Percentiles rank a stretch among this genome's conserved stretches.
phyloP scores from a whole-genome alignment of 352 stramenopile genomes.

The Pilasporangium apinafurcum region DNA sequence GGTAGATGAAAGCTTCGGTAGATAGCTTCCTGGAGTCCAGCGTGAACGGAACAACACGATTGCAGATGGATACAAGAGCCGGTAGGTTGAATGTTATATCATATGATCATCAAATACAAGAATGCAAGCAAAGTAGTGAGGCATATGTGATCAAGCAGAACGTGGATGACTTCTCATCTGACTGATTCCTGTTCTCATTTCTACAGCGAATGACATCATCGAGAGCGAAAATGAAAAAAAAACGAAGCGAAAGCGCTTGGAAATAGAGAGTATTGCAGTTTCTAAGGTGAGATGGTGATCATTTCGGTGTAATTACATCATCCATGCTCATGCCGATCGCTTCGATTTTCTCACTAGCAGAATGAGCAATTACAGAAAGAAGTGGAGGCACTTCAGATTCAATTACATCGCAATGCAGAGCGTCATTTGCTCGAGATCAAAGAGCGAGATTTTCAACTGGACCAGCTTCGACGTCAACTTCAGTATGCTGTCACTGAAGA shows the following conservation, averaged over 20 bases:
- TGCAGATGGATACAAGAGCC: background rate
- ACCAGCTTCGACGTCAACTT: conserved; percentile 58
- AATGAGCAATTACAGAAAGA: conserved; percentile 43
- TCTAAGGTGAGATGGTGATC: conserved; percentile 30
- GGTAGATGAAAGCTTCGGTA: background rate
- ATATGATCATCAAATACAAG: conserved; percentile 21
- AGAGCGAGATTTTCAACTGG: conserved; percentile 59
- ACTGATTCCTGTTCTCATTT: conserved; percentile 1
- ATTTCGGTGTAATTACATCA: background rate
- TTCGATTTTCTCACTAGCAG: conserved; percentile 9
- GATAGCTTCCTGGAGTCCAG: conserved; percentile 31
- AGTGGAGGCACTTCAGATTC: conserved; percentile 42
- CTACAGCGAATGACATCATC: conserved; percentile 14
- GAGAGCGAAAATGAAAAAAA: conserved; percentile 17
- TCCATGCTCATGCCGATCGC: too few relatives aligned
- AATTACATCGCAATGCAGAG: conserved; percentile 42
- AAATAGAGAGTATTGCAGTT: conserved; percentile 48
- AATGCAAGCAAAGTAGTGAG: conserved; percentile 32
- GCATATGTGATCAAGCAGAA: background rate
- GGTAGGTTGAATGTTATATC: background rate
- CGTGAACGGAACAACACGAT: conserved; percentile 18
- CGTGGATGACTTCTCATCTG: background rate
- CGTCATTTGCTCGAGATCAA: conserved; percentile 62
- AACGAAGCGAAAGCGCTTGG: conserved; percentile 44
- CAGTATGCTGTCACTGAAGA: conserved; percentile 60